phyloP scores from a whole-genome alignment of 2,329 filamentous ascomycete species.

The Pseudopithomyces chartarum region DNA sequence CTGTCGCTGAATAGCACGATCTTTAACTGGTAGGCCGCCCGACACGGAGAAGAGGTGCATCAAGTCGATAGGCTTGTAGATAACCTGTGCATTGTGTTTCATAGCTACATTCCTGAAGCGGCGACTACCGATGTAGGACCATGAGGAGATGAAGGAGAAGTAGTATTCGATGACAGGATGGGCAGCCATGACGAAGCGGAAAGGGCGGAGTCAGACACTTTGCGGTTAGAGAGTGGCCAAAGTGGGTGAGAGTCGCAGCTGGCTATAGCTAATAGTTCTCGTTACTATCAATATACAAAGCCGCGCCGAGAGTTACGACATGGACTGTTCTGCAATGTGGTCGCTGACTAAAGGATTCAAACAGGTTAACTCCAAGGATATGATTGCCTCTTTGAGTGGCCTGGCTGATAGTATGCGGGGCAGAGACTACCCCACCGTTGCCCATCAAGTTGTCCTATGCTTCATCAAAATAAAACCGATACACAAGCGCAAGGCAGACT shows the following conservation, averaged over 20 bases:
- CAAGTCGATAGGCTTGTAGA: conserved; percentile 39
- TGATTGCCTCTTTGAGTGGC: too few relatives aligned
- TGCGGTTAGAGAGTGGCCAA: not conserved
- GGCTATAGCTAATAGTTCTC: not conserved
- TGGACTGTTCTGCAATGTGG: too few relatives aligned
- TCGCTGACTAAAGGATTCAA: too few relatives aligned
- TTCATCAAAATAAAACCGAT: too few relatives aligned
- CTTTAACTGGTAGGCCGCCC: conserved; percentile 39
- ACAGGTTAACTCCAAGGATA: too few relatives aligned
- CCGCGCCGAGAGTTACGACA: too few relatives aligned
- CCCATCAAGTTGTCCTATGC: too few relatives aligned
- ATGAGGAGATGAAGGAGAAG: conserved; percentile 40
- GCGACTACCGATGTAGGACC: conserved; percentile 38
- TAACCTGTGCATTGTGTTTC: conserved; percentile 26
- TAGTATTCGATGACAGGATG: conserved; percentile 19
- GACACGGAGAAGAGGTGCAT: conserved; percentile 39
- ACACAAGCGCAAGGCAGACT: too few relatives aligned
- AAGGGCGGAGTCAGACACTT: not conserved
- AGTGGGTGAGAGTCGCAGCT: not conserved
- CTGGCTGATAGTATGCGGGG: too few relatives aligned
- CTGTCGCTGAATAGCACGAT: conserved; percentile 35
- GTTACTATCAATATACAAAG: too few relatives aligned
- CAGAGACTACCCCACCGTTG: too few relatives aligned
- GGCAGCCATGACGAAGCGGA: not conserved
- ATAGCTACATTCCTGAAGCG: conserved; percentile 25